Percentiles rank a stretch among this genome's conserved stretches.
These are phyloP conservation scores for Pleurotus djamor DNA, from an alignment of 768 basidiomycete species.

Conservation along the genomic window DNA sequence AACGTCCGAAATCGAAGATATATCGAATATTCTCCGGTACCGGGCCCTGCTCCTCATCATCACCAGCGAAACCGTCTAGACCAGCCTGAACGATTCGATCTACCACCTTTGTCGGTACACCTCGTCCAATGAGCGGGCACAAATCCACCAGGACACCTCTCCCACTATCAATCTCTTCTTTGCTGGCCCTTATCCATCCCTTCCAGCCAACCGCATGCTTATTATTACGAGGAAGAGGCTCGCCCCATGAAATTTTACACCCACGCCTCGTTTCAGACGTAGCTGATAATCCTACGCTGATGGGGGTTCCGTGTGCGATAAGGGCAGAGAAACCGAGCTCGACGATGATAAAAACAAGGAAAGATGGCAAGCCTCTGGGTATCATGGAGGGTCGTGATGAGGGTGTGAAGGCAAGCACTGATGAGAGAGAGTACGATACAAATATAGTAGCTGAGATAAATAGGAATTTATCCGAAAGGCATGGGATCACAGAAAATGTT, in stretches of 20 bases:
- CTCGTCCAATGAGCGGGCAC: background rate
- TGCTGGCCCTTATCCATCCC: background rate
- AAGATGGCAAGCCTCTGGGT: constrained; percentile 5
- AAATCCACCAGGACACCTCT: background rate
- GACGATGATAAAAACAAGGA: background rate
- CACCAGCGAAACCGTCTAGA: background rate
- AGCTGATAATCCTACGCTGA: background rate
- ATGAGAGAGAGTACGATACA: background rate
- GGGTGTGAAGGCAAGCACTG: background rate
- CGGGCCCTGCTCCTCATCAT: background rate
- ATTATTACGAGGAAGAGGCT: background rate
- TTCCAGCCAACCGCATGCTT: background rate
- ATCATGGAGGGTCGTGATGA: constrained; percentile 5
- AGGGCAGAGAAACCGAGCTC: background rate
- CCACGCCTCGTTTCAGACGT: background rate
- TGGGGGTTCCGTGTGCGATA: background rate
- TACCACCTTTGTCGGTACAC: background rate
- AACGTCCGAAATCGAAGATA: constrained; percentile 5
- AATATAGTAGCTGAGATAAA: background rate
- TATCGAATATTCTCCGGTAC: background rate
- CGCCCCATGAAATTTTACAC: background rate
- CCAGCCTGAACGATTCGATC: background rate
- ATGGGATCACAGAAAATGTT: background rate
- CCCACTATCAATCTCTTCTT: background rate
- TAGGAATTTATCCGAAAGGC: background rate